Evolutionary conservation across 352 stramenopile species (phyloP).

Genomic region (Detonula confervacea): DNA sequence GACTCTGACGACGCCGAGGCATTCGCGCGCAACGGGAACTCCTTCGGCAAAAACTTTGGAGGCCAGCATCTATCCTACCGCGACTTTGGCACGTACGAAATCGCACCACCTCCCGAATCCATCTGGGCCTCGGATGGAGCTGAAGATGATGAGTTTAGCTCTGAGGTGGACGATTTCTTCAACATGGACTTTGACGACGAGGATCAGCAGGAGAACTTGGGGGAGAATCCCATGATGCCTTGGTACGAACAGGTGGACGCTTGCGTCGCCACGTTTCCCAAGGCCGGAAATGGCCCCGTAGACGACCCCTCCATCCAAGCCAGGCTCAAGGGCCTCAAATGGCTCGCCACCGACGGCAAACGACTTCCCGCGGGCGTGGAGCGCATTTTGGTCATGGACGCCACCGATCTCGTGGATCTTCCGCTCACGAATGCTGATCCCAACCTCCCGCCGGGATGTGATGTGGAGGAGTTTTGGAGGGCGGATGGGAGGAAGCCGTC

Average conservation of each 20-base stretch:
- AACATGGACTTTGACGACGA: conserved; percentile 57
- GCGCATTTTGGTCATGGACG: conserved; percentile 83
- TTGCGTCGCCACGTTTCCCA: conserved; percentile 76
- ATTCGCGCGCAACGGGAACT: conserved; percentile 81
- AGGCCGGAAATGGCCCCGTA: conserved; percentile 63
- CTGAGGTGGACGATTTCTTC: conserved; percentile 61
- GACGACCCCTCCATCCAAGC: conserved; percentile 63
- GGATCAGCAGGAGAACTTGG: conserved; percentile 51
- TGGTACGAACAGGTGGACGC: conserved; percentile 84
- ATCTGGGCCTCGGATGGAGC: conserved; percentile 62
- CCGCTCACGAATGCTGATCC: conserved; percentile 73
- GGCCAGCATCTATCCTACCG: conserved; percentile 71
- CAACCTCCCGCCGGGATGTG: conserved; percentile 63
- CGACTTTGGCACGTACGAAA: conserved; percentile 81
- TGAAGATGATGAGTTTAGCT: conserved; percentile 35
- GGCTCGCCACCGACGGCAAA: conserved; percentile 72
- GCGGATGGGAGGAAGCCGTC: conserved; percentile 67
- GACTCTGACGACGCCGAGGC: conserved; percentile 77
- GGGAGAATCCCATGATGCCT: conserved; percentile 76
- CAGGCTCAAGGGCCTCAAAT: conserved; percentile 78
- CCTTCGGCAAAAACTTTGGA: conserved; percentile 80
- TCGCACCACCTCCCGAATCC: conserved; percentile 52
- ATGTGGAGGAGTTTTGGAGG: conserved; percentile 82
- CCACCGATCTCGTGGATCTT: conserved; percentile 77
- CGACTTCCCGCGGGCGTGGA: conserved; percentile 72